These are phyloP conservation scores for Tuber borchii DNA, from an alignment of 495 filamentous ascomycete species.

Conservation along the genomic window DNA sequence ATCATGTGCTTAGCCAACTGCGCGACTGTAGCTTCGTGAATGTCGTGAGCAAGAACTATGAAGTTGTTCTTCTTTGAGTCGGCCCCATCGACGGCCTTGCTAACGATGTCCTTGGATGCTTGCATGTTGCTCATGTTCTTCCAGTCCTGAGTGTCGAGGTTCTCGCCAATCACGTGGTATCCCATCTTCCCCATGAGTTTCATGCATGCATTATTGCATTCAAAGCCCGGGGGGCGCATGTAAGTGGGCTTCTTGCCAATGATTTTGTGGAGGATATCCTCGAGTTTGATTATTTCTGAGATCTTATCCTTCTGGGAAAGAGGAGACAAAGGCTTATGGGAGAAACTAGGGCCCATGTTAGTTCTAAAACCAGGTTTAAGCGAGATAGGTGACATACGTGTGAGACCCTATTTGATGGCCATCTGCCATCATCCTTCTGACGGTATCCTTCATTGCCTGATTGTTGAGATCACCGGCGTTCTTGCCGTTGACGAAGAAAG, in stretches of 20 bases:
- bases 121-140: slow-evolving; percentile 38
- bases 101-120: slow-evolving; percentile 24
- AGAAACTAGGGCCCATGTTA: slow-evolving; percentile 46
- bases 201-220: slow-evolving; percentile 40
- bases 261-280: slow-evolving; percentile 59
- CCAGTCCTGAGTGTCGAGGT: slow-evolving; percentile 49
- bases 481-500: slow-evolving; percentile 66
- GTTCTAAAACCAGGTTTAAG: neutral
- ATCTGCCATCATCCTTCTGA: slow-evolving; percentile 55
- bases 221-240: slow-evolving; percentile 46
- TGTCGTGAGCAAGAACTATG: slow-evolving; percentile 49
- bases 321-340: slow-evolving; percentile 56
- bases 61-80: slow-evolving; percentile 29
- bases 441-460: slow-evolving; percentile 47
- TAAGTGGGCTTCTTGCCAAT: slow-evolving; percentile 59
- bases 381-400: slow-evolving; percentile 40
- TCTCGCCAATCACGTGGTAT: slow-evolving; percentile 47
- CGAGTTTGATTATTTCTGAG: slow-evolving; percentile 60
- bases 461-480: slow-evolving; percentile 52
- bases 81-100: neutral
- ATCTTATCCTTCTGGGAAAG: slow-evolving; percentile 48
- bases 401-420: slow-evolving; percentile 69
- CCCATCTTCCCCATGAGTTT: slow-evolving; percentile 42
- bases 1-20: slow-evolving; percentile 45
- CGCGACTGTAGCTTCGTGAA: slow-evolving; percentile 45